Evolutionary conservation across 352 stramenopile species (phyloP).

Genomic region (Halophytophthora polymorphica): DNA sequence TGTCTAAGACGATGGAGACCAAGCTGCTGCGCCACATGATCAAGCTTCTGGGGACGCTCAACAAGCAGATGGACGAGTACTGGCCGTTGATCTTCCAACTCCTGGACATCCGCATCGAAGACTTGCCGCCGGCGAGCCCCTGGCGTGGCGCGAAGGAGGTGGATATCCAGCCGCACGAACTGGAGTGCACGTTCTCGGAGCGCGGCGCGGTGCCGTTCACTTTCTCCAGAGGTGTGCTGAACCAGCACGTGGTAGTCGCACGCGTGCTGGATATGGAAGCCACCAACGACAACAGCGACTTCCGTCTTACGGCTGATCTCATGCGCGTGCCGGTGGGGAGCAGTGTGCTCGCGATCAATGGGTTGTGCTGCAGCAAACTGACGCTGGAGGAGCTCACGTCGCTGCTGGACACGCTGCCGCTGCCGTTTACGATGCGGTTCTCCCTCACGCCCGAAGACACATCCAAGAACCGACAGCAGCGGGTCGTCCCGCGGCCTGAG

Average conservation of each 20-base stretch:
- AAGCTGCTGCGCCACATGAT: constrained; percentile 84
- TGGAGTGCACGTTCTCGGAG: constrained; percentile 58
- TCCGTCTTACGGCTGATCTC: constrained; percentile 28
- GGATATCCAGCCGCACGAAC: constrained; percentile 64
- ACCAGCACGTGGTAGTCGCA: constrained; percentile 66
- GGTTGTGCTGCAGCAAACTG: constrained; percentile 66
- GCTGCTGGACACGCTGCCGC: constrained; percentile 47
- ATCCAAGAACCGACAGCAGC: constrained; percentile 45
- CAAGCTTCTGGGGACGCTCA: constrained; percentile 76
- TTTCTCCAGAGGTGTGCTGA: constrained; percentile 68
- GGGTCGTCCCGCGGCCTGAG: constrained; percentile 46
- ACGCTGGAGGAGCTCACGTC: constrained; percentile 61
- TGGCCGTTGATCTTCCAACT: constrained; percentile 83
- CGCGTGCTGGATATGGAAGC: constrained; percentile 41
- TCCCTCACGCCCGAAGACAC: constrained; percentile 61
- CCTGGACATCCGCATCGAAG: constrained; percentile 72
- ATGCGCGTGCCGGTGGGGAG: constrained; percentile 51
- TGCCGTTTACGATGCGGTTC: constrained; percentile 67
- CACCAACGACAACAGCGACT: constrained; percentile 10
- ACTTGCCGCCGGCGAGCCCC: constrained; percentile 68
- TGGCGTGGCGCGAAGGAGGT: constrained; percentile 78
- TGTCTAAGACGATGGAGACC: constrained; percentile 82
- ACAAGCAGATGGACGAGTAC: constrained; percentile 84
- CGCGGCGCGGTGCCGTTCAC: constrained; percentile 52
- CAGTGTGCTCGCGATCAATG: constrained; percentile 72